Percentiles rank a stretch among this genome's conserved stretches.
Conservation (phyloP, 1,284 basidiomycete species). For the Ustilago crameri region DNA sequence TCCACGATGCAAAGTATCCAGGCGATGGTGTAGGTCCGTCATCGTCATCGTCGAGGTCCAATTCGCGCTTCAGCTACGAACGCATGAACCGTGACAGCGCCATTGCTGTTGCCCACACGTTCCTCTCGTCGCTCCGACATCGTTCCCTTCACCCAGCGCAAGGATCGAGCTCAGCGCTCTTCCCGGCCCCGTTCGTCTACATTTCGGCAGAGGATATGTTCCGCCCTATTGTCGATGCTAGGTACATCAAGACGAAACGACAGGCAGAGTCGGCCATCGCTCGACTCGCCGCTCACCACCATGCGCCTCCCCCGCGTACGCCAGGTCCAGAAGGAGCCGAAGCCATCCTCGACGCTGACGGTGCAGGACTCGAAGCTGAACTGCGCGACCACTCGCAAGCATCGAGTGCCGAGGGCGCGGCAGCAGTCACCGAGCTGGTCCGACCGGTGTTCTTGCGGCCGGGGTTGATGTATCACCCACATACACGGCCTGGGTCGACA, state of each 20-base stretch:
- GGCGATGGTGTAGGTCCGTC: not conserved
- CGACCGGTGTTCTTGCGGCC: conserved; percentile 46
- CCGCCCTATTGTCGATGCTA: conserved; percentile 82
- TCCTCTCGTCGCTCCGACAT: conserved; percentile 69
- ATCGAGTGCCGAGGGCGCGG: not conserved
- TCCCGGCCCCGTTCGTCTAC: conserved; percentile 81
- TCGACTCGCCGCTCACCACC: conserved; percentile 71
- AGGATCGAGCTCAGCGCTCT: conserved; percentile 3
- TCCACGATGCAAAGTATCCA: conserved; percentile 43
- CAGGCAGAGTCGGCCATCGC: conserved; percentile 81
- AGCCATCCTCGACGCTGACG: conserved; percentile 42
- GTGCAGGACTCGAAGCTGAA: conserved; percentile 42
- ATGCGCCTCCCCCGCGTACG: conserved; percentile 81
- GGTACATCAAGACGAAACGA: conserved; percentile 90
- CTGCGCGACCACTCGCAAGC: conserved; percentile 19
- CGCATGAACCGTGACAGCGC: conserved; percentile 80
- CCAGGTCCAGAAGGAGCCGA: not conserved
- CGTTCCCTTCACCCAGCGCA: conserved; percentile 15
- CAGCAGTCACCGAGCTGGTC: conserved; percentile 6
- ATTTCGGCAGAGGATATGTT: conserved; percentile 94
- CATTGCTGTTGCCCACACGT: conserved; percentile 65
- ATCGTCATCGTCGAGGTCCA: conserved; percentile 1
- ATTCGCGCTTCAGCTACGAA: conserved; percentile 74
- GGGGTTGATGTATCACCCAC: conserved; percentile 96
- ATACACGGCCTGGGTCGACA: conserved; percentile 85